Conservation (phyloP, 2,329 filamentous ascomycete genomes). For the Fusarium sp. region DNA sequence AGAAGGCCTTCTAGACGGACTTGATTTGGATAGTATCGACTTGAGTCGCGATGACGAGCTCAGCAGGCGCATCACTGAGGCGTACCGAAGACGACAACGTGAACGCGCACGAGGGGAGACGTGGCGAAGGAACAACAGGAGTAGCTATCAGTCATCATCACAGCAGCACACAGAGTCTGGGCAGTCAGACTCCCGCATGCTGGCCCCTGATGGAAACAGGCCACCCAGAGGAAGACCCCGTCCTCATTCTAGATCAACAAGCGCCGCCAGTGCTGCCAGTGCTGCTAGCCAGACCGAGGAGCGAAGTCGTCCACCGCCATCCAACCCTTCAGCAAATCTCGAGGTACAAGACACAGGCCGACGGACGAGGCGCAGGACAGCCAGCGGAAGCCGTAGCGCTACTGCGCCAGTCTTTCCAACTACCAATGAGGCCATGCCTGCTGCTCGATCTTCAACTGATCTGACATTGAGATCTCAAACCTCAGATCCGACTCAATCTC, state of each 20-base stretch:
- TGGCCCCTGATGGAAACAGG: conserved; percentile 41
- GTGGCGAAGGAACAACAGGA: conserved; percentile 54
- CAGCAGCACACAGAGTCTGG: conserved; percentile 40
- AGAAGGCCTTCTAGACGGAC: conserved; percentile 84
- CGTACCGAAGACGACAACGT: conserved; percentile 78
- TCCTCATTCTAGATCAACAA: conserved; percentile 57
- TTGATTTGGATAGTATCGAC: conserved; percentile 88
- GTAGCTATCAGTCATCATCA: conserved; percentile 48
- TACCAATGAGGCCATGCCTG: conserved; percentile 56
- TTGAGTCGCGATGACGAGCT: conserved; percentile 86
- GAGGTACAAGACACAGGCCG: conserved; percentile 46
- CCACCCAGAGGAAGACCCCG: conserved; percentile 48
- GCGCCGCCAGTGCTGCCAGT: conserved; percentile 53
- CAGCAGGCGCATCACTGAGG: conserved; percentile 87
- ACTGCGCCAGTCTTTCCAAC: conserved; percentile 57
- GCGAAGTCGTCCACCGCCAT: conserved; percentile 59
- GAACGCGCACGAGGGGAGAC: conserved; percentile 63
- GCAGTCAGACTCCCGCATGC: conserved; percentile 41
- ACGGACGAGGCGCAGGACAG: conserved; percentile 57
- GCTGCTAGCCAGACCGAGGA: conserved; percentile 55
- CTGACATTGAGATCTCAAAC: conserved; percentile 57
- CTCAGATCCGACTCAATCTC: conserved; percentile 49
- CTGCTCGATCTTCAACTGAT: conserved; percentile 71
- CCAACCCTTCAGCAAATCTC: conserved; percentile 41
- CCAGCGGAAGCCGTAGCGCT: conserved; percentile 63